These are phyloP conservation scores for Phaeosphaeriaceae sp. DNA, from an alignment of 2,329 filamentous ascomycete genomes.

Conservation along the genomic window DNA sequence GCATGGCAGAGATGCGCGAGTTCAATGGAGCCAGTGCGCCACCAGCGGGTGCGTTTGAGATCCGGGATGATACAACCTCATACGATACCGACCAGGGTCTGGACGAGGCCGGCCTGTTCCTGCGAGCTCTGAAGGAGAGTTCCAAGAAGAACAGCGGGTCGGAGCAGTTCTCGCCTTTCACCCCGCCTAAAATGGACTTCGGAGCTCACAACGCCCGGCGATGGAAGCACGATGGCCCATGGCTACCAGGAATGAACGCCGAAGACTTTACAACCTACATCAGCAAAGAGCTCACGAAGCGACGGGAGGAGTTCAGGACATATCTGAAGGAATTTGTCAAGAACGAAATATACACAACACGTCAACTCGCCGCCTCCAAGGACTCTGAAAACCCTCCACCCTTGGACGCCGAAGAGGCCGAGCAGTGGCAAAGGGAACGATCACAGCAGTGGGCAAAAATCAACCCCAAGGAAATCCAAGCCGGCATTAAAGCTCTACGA, in stretches of 20 bases:
- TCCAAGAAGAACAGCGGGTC: constrained; percentile 17
- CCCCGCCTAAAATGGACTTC: constrained; percentile 27
- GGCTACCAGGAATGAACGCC: constrained; percentile 62
- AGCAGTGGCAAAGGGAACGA: constrained; percentile 20
- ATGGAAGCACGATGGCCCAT: constrained; percentile 67
- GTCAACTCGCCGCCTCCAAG: constrained; percentile 22
- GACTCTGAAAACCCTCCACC: constrained; percentile 22
- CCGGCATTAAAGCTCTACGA: constrained; percentile 48
- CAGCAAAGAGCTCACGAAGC: constrained; percentile 49
- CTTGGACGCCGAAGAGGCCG: constrained; percentile 33
- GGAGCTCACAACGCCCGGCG: constrained; percentile 43
- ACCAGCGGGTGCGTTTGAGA: constrained; percentile 41
- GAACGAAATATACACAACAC: constrained; percentile 40
- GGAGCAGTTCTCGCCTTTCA: constrained; percentile 31
- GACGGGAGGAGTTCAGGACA: constrained; percentile 39
- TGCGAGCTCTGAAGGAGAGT: constrained; percentile 34
- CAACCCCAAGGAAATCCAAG: constrained; percentile 34
- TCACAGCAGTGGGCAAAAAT: constrained; percentile 38
- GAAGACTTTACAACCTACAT: constrained; percentile 63
- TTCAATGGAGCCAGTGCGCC: constrained; percentile 16
- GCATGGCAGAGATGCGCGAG: constrained; percentile 27
- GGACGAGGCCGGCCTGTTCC: constrained; percentile 33
- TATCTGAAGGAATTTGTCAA: constrained; percentile 41
- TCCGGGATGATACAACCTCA: constrained; percentile 39
- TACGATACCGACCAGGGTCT: constrained; percentile 34